A percentile compares a stretch with the other conserved stretches of the same genome.
These are phyloP conservation scores for Sporisorium iseilematis-ciliati DNA, from an alignment of 1,284 basidiomycete species.

Conservation along the genomic window DNA sequence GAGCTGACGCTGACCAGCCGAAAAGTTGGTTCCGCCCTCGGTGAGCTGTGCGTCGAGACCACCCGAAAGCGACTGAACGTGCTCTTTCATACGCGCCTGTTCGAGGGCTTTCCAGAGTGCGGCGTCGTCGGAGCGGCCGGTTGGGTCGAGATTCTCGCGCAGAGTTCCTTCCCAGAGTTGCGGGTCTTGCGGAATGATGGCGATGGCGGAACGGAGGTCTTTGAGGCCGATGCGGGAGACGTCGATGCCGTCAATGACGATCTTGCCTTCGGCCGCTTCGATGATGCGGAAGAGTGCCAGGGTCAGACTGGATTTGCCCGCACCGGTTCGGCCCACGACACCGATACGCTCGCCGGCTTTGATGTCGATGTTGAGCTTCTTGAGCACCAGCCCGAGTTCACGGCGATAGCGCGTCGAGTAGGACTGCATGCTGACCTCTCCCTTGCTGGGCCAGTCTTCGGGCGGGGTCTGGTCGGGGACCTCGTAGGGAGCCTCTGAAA, in stretches of 20 bases:
- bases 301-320: slow-evolving; percentile 87
- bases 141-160: slow-evolving; percentile 85
- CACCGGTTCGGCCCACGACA: slow-evolving; percentile 82
- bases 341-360: slow-evolving; percentile 81
- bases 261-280: slow-evolving; percentile 82
- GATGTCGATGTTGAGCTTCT: slow-evolving; percentile 77
- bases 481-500: slow-evolving; percentile 79
- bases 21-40: slow-evolving; percentile 84
- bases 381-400: slow-evolving; percentile 82
- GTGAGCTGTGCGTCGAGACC: slow-evolving; percentile 81
- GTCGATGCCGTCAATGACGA: slow-evolving; percentile 85
- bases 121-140: slow-evolving; percentile 76
- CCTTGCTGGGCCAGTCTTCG: slow-evolving; percentile 80
- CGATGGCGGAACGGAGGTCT: slow-evolving; percentile 76
- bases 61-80: slow-evolving; percentile 79
- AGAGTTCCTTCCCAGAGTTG: slow-evolving; percentile 87
- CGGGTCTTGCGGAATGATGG: slow-evolving; percentile 84
- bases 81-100: slow-evolving; percentile 79
- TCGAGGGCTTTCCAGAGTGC: slow-evolving; percentile 86
- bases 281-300: slow-evolving; percentile 71
- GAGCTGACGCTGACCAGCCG: slow-evolving; percentile 79
- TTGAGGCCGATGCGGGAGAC: slow-evolving; percentile 85
- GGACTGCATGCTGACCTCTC: slow-evolving; percentile 81
- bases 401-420: slow-evolving; percentile 87
- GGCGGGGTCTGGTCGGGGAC: slow-evolving; percentile 59